A percentile compares a stretch with the other conserved stretches of the same genome.
phyloP scores from a whole-genome alignment of 2,329 filamentous ascomycete genomes.

The Aspergillus oerlinghausenensis region DNA sequence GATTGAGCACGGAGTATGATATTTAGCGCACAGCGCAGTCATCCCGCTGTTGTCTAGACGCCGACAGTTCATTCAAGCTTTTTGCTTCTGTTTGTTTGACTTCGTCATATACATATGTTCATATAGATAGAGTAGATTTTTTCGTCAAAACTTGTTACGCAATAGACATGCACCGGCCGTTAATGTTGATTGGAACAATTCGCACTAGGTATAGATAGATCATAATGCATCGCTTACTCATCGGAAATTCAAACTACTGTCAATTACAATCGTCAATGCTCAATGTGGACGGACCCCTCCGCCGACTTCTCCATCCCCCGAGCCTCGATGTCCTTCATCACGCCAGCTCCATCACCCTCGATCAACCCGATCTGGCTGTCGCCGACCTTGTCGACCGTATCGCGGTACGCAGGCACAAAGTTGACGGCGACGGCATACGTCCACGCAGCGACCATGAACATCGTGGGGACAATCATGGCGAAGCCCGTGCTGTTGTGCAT shows the following conservation, averaged over 20 bases:
- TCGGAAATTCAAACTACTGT: not conserved
- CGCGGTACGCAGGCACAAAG: slow-evolving; percentile 60
- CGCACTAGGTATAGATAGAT: not conserved
- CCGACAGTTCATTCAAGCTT: not conserved
- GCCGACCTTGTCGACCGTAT: slow-evolving; percentile 56
- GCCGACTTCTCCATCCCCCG: slow-evolving; percentile 4
- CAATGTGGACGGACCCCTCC: slow-evolving; percentile 5
- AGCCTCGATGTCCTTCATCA: slow-evolving; percentile 13
- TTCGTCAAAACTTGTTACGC: not conserved
- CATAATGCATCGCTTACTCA: not conserved
- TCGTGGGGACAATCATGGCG: slow-evolving; percentile 63
- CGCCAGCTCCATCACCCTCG: slow-evolving; percentile 25
- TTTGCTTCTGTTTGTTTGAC: not conserved
- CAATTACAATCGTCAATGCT: slow-evolving; percentile 4
- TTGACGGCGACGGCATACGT: slow-evolving; percentile 60
- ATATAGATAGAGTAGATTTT: not conserved
- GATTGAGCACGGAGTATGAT: slow-evolving; percentile 4
- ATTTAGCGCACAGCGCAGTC: slow-evolving; percentile 6
- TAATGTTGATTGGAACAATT: not conserved
- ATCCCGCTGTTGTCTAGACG: not conserved
- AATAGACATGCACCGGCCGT: not conserved
- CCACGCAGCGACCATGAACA: slow-evolving; percentile 55
- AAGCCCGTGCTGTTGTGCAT: slow-evolving; percentile 54
- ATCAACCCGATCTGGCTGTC: slow-evolving; percentile 43
- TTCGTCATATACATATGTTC: not conserved